Percentiles rank a stretch among this genome's conserved stretches.
Evolutionary conservation across 306 rosid genomes (phyloP).

Genomic region (Lathyrus tuberosus): DNA sequence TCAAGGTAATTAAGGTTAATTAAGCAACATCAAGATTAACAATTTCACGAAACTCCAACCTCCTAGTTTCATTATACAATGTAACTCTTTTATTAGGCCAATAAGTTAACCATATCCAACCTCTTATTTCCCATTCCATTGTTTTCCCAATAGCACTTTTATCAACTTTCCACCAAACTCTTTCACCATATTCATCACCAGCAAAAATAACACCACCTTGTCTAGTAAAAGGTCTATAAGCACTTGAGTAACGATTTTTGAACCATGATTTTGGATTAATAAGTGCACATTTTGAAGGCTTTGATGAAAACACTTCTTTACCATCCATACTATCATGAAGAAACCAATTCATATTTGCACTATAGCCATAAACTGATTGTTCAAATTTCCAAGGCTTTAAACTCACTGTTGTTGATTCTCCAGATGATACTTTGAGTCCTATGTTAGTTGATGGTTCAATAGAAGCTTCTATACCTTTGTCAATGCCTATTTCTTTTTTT

Average conservation of each 20-base stretch:
- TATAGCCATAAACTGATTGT: conserved; percentile 71
- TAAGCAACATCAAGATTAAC: conserved; percentile 60
- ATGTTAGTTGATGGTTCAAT: conserved; percentile 57
- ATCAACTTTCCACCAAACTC: conserved; percentile 78
- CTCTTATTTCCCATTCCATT: conserved; percentile 89
- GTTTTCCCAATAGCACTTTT: conserved; percentile 63
- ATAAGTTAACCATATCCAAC: conserved; percentile 91
- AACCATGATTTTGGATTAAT: conserved; percentile 88
- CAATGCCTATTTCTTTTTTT: conserved; percentile 59
- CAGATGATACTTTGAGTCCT: conserved; percentile 65
- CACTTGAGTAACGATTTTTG: conserved; percentile 72
- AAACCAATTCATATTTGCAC: conserved; percentile 81
- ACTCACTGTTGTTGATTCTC: conserved; percentile 54
- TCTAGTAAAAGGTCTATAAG: conserved; percentile 73
- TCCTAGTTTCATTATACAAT: conserved; percentile 70
- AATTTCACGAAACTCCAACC: conserved; percentile 75
- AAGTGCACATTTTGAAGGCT: conserved; percentile 69
- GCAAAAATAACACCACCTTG: conserved; percentile 92
- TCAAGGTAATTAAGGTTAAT: conserved; percentile 24
- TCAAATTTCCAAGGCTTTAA: conserved; percentile 92
- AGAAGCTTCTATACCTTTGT: conserved; percentile 70
- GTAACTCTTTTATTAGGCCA: conserved; percentile 83
- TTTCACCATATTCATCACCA: conserved; percentile 83
- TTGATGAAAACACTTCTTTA: conserved; percentile 73
- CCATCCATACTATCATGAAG: conserved; percentile 82